These are phyloP conservation scores for Brassica balearica DNA, from an alignment of 441 rosid species.

Conservation along the genomic window DNA sequence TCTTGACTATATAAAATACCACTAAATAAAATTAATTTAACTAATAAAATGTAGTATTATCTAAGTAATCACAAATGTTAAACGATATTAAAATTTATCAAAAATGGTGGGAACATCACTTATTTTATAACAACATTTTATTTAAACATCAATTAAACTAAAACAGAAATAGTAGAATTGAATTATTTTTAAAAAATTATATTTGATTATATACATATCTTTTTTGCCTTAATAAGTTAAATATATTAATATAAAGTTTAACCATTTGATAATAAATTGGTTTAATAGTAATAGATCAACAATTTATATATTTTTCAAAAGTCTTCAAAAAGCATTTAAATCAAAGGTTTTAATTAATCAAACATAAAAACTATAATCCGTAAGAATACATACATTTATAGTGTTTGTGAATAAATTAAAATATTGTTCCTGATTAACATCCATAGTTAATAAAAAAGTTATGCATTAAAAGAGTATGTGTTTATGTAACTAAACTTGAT, in stretches of 20 bases:
- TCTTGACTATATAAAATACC: not conserved
- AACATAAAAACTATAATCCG: not conserved
- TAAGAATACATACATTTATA: not conserved
- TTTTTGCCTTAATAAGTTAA: not conserved
- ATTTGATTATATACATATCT: not conserved
- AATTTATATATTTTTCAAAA: not conserved
- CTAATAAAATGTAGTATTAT: not conserved
- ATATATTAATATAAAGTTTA: not conserved
- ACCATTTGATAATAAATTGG: not conserved
- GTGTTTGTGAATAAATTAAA: not conserved
- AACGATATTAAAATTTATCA: not conserved
- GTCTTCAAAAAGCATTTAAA: not conserved
- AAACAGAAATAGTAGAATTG: not conserved
- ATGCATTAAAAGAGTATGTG: not conserved
- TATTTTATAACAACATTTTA: not conserved
- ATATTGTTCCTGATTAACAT: not conserved
- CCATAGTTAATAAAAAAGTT: not conserved
- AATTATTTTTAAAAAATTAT: not conserved
- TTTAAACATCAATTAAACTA: not conserved
- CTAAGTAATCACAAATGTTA: not conserved
- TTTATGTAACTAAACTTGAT: not conserved
- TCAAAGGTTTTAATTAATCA: not conserved
- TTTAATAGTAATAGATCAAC: not conserved
- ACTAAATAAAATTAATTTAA: not conserved
- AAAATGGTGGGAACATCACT: not conserved